Evolutionary conservation across 2,329 filamentous ascomycete genomes (phyloP).

Genomic region (Trichoderma atroviride): DNA sequence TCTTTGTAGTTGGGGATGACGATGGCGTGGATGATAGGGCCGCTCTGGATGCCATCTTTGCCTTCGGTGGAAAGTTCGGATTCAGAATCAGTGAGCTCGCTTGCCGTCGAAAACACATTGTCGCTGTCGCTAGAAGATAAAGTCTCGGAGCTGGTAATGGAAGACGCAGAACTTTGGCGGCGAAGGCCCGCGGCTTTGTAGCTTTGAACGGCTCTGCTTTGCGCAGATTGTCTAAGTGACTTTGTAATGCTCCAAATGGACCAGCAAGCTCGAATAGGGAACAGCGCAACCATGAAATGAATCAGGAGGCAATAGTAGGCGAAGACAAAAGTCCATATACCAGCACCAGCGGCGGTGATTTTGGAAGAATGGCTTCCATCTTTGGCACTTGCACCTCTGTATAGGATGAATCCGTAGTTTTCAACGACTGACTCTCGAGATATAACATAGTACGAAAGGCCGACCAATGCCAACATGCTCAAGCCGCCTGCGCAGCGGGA

Average conservation of each 20-base stretch:
- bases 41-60: constrained; percentile 44
- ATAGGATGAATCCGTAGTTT: constrained; percentile 49
- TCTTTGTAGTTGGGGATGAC: constrained; percentile 76
- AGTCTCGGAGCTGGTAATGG: constrained; percentile 59
- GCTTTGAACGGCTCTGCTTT: constrained; percentile 50
- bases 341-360: constrained; percentile 43
- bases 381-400: constrained; percentile 45
- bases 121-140: constrained; percentile 46
- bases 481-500: constrained; percentile 58
- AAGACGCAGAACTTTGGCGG: constrained; percentile 57
- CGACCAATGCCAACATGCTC: constrained; percentile 53
- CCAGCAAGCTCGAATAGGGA: constrained; percentile 65
- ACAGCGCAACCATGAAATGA: constrained; percentile 64
- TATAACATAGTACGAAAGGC: constrained; percentile 59
- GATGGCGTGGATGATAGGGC: constrained; percentile 63
- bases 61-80: constrained; percentile 50
- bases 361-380: constrained; percentile 37
- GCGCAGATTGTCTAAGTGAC: constrained; percentile 50
- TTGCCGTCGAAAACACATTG: constrained; percentile 51
- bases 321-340: constrained; percentile 57
- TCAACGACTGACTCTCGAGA: constrained; percentile 51
- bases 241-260: constrained; percentile 61
- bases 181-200: constrained; percentile 49
- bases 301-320: constrained; percentile 67
- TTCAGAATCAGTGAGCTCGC: constrained; percentile 56